Evolutionary conservation across 2,329 filamentous ascomycete species (phyloP), one percentile per base, ranked within the genome.

Genomic region (Xylaria sp.): DNA sequence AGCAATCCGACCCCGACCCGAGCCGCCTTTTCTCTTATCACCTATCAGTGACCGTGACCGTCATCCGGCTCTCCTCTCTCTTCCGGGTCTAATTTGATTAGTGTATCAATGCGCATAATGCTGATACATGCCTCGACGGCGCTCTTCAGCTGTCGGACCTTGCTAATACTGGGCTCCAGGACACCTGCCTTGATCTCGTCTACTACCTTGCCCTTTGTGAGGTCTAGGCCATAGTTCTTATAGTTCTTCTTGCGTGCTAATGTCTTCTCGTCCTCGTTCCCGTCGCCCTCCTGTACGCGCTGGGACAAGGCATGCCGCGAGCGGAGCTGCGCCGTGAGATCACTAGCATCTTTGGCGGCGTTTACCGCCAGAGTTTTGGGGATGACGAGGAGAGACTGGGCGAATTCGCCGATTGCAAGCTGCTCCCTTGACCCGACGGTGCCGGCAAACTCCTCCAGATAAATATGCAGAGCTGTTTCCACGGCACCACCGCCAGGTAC

Each of bases 391-490:
- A 99, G 92, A 32, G 96, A 91, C 80, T 97, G 93, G 8, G 96
- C 96, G 77, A 99, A 99, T 82, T 98, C 95, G 79, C 93, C 96
- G 78, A 99, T 98, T 72, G 96, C 96, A 61, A 99, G 90, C 85
- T 99, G 96, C 83, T 99, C 96, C 76, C 96, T 91, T 63, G 95
- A 98, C 73, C 95, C 94, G 70, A 99, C 95, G 45, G 96, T 98
- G 75, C 96, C 95, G 61, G 96, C 96, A 82, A 97, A 99, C 82
- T 99, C 96, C 84, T 99, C 96, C 39, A 99, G 89, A 84, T 98
- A 99, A 79, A 99, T 99, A 85, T 98, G 96, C 73, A 99, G 88
- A 57, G 96, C 96, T n/a, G 96, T 98, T 85, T 99, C 96, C 24
- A 98, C 95, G 51, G 96, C 96, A 78, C 95, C 96, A 73, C 96